Conservation (phyloP, 73 alveolate species). For the Paramecium tetraurelia region DNA sequence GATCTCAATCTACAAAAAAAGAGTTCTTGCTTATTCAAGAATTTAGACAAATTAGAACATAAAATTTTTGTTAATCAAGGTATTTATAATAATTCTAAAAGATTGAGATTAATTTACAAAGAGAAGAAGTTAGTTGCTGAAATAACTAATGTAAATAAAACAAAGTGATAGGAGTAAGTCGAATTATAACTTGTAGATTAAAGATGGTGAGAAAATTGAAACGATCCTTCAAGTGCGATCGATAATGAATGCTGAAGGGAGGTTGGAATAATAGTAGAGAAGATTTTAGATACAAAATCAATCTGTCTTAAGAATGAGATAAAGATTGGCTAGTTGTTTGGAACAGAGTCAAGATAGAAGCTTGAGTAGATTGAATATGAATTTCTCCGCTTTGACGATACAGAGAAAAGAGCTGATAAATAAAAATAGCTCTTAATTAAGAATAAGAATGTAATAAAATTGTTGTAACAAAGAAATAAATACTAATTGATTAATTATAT, state of each 20-base stretch:
- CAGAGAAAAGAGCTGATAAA: background rate
- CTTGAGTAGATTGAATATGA: background rate
- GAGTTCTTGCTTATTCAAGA: background rate
- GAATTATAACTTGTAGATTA: background rate
- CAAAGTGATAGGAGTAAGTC: background rate
- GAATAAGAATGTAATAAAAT: background rate
- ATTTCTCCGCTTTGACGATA: background rate
- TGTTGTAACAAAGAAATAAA: background rate
- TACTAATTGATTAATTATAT: background rate
- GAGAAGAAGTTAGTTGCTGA: background rate
- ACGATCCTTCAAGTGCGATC: background rate
- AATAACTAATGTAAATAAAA: background rate
- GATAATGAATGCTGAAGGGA: background rate
- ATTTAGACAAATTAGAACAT: background rate
- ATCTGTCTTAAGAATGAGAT: background rate
- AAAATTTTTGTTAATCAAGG: background rate
- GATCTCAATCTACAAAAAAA: background rate
- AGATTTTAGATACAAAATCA: background rate
- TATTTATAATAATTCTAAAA: background rate
- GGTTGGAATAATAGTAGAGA: background rate
- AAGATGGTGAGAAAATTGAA: background rate
- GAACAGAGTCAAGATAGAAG: background rate
- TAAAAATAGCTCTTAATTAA: background rate
- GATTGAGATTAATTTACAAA: background rate
- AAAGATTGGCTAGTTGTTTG: background rate